These are phyloP conservation scores for Coelastrella sp. DNA, from an alignment of 139 green algal genomes.

Conservation along the genomic window DNA sequence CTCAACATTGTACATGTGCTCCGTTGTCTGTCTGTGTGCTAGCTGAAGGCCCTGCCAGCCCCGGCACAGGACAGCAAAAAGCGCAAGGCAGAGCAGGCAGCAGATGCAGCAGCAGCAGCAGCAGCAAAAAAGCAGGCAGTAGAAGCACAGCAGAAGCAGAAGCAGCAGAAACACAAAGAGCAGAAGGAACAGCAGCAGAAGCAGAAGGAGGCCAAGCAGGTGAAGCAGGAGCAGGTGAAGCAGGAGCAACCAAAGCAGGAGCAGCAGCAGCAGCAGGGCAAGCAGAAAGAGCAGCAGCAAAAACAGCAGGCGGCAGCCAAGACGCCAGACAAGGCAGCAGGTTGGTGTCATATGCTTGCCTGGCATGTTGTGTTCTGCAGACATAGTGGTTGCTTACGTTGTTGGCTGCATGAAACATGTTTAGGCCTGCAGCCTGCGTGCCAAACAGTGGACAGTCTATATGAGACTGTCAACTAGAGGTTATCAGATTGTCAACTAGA, in stretches of 20 bases:
- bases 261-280: neutral
- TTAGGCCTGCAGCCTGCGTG: no score
- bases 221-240: slow-evolving; percentile 7
- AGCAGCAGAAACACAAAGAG: slow-evolving; percentile 16
- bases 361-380: no score
- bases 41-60: slow-evolving; percentile 15
- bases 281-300: slow-evolving; percentile 17
- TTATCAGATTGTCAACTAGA: no score
- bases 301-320: slow-evolving; percentile 9
- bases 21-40: neutral
- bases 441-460: no score
- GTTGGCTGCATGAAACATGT: no score
- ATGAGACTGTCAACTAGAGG: no score
- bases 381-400: no score
- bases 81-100: slow-evolving; percentile 31
- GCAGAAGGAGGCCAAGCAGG: neutral
- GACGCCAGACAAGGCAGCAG: neutral
- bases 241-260: slow-evolving; percentile 41
- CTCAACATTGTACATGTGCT: neutral
- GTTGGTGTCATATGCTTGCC: no score
- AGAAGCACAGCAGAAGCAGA: neutral
- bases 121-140: slow-evolving; percentile 47
- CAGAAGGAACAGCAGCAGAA: slow-evolving; percentile 25
- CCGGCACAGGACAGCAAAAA: slow-evolving; percentile 30
- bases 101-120: slow-evolving; percentile 7